Base-by-base conservation (phyloP, 1,284 basidiomycete species). In the Gymnopus androsaceus region DNA sequence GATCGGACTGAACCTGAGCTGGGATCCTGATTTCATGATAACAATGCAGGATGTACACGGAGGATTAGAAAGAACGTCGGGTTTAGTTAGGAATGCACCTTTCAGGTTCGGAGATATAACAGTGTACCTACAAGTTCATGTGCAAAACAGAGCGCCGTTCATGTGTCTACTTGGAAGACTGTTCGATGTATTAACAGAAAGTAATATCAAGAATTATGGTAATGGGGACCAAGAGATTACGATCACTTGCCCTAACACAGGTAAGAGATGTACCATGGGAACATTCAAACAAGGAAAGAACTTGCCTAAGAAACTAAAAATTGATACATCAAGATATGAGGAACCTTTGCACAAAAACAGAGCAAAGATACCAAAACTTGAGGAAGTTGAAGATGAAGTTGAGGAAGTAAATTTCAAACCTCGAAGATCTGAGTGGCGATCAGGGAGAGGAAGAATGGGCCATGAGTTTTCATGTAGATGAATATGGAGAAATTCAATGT, bases 31-130 rank as follows among this genome's bases (percentile, higher is more conserved):
- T n/a, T 19, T 36, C 2, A 36, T n/a, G 7, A 49, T 49, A 3
- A 19, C 19, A 14, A 34, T 49, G 31, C 47, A 49, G n/a, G 31
- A 36, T n/a, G 28, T 27, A 30, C n/a, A 52, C 21, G 47, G 47
- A 4, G 31, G 23, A 36, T 27, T 49, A 21, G 36, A 15, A 70
- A 70, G 48, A 57, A 67, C 15, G 52, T 61, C 7, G n/a, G 57
- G 57, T 14, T 25, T 61, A 28, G 59, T 57, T 3, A 46, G 33
- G 31, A 60, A 60, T 33, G 59, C n/a, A n/a, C n/a, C n/a, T n/a
- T n/a, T n/a, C n/a, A n/a, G n/a, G n/a, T n/a, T n/a, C n/a, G n/a
- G n/a, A n/a, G n/a, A n/a, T n/a, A n/a, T n/a, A n/a, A n/a, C n/a
- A n/a, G n/a, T n/a, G n/a, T n/a, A n/a, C n/a, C 14, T 61, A 8